Evolutionary conservation across 495 filamentous ascomycete genomes (phyloP).

Genomic region (Pyronema omphalodes): DNA sequence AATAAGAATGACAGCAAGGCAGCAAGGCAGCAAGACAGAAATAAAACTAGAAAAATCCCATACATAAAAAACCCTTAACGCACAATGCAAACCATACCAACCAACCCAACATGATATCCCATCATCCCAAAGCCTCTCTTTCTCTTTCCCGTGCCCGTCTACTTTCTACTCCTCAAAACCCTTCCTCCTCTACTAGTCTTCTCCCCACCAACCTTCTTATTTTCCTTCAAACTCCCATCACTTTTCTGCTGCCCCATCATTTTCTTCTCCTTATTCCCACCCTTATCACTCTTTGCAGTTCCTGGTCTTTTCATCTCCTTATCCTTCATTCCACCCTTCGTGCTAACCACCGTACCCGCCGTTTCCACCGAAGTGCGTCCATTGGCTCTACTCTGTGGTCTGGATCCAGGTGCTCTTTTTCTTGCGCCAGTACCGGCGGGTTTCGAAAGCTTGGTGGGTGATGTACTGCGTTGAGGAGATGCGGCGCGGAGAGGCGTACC

Average conservation of each 20-base stretch:
- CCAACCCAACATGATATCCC: neutral
- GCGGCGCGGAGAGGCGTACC: conserved; percentile 1
- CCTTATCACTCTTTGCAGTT: too few relatives aligned
- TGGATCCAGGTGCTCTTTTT: neutral
- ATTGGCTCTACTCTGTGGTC: conserved; percentile 15
- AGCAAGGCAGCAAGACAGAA: neutral
- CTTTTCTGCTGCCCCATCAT: conserved; percentile 1
- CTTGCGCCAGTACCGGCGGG: neutral
- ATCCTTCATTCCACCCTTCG: neutral
- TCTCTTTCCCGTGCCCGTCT: too few relatives aligned
- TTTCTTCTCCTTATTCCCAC: too few relatives aligned
- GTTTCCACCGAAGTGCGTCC: conserved; percentile 20
- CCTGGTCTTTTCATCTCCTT: too few relatives aligned
- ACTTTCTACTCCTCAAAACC: conserved; percentile 21
- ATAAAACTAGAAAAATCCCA: neutral
- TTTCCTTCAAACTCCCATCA: conserved; percentile 23
- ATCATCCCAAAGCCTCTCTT: neutral
- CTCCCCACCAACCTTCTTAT: conserved; percentile 21
- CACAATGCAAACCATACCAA: neutral
- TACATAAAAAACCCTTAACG: neutral
- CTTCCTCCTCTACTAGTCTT: conserved; percentile 8
- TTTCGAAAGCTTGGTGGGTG: conserved; percentile 1
- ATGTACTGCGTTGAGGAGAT: neutral
- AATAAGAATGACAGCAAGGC: neutral
- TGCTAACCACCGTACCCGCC: conserved; percentile 3